Conservation (phyloP, 106 monocot genomes). For the Posidonia australis region DNA sequence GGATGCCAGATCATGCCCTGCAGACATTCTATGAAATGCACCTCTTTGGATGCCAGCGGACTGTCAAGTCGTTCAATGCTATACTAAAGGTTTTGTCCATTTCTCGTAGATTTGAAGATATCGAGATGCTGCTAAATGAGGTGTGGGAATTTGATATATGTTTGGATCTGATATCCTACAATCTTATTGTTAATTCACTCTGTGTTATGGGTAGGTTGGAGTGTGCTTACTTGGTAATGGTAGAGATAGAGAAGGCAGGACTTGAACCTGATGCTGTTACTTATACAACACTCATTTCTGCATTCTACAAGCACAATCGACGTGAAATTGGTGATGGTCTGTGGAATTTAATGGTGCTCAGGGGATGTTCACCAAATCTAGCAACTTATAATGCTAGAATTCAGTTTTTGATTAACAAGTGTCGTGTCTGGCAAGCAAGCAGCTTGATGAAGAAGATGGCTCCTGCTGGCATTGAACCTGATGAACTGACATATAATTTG, state of each 20-base stretch:
- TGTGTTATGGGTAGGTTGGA: slow-evolving; percentile 48
- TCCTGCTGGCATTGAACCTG: slow-evolving; percentile 41
- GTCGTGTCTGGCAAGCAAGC: slow-evolving; percentile 68
- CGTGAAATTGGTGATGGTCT: slow-evolving; percentile 77
- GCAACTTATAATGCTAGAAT: slow-evolving; percentile 89
- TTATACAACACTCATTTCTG: slow-evolving; percentile 73
- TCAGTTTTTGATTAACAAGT: slow-evolving; percentile 60
- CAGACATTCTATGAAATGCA: slow-evolving; percentile 61
- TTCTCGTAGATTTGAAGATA: slow-evolving; percentile 29
- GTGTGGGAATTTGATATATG: slow-evolving; percentile 39
- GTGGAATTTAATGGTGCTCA: slow-evolving; percentile 88
- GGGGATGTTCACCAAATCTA: slow-evolving; percentile 60
- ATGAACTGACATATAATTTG: slow-evolving; percentile 82
- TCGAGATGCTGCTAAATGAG: slow-evolving; percentile 23
- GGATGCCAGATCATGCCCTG: slow-evolving; percentile 67
- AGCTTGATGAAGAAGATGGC: slow-evolving; percentile 51
- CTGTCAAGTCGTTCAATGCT: slow-evolving; percentile 89
- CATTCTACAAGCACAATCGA: slow-evolving; percentile 55
- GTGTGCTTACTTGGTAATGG: slow-evolving; percentile 56
- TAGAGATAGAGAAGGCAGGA: slow-evolving; percentile 55
- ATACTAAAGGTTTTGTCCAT: slow-evolving; percentile 51
- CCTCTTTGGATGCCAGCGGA: slow-evolving; percentile 48
- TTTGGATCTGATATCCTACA: slow-evolving; percentile 73
- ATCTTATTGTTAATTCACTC: slow-evolving; percentile 55
- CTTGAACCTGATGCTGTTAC: slow-evolving; percentile 73